Base-by-base conservation (phyloP, 345 rosid genomes). In the Citrus trifoliata region DNA sequence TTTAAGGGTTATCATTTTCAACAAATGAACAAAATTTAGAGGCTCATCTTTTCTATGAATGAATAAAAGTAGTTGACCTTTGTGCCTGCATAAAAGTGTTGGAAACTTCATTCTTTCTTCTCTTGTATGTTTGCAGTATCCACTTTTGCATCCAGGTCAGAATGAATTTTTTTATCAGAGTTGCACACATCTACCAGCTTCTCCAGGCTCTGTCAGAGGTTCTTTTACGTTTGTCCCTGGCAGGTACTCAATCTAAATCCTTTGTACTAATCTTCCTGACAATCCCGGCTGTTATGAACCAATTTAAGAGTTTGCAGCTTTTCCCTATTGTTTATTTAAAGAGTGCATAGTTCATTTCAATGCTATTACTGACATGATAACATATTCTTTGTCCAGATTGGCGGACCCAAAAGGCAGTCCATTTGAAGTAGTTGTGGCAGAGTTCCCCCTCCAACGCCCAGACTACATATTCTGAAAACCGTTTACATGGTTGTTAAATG, bases 201-300 rank as follows among this genome's bases (percentile, higher is more conserved):
- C 86, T 60, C 28, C 84, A 12, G 96, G 95, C 48, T 91, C 93
- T 7, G 28, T 92, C 79, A 90, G 90, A 80, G 98, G 98, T 21
- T 85, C 89, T 82, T 95, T 92, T 85, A 89, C 93, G 56, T 95
- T 95, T 89, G 89, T 93, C 21, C 98, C 98, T 61, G 92, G 94
- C 86, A 95, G 98, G 95, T 93, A 90, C 18, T 70, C 27, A 16
- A 24, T 61, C 19, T 40, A 3, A 71, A 25, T 53, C 42, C 30
- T 66, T 74, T 65, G 70, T 42, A 53, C 7, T 53, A 53, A 4
- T 53, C 58, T 53, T 53, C 58, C 58, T 53, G 58, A 53, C 19
- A 18, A 18, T 53, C 18, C 51, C 51, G 0, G 51, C 18, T 46
- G 16, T 46, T 13, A 46, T 46, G 51, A 53, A 18, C 22, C 58